Conservation (phyloP, 225 moss, liverwort and hornwort species). For the Ulota crispa region DNA sequence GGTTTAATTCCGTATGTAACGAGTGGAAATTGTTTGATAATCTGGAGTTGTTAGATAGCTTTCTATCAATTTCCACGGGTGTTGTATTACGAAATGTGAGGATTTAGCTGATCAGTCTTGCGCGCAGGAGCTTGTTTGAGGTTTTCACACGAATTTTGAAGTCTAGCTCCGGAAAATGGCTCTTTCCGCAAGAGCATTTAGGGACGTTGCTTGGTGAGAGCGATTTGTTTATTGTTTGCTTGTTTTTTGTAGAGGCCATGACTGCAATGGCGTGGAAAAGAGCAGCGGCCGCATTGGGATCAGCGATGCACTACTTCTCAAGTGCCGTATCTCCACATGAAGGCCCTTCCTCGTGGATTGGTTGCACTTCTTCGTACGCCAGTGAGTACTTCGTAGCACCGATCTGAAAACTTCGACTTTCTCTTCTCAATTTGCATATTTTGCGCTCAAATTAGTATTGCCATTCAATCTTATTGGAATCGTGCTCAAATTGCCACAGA, state of each 20-base stretch:
- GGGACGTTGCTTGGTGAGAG: not conserved
- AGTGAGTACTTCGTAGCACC: conserved; percentile 25
- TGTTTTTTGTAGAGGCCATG: conserved; percentile 2
- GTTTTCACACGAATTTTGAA: not conserved
- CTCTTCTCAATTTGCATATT: not conserved
- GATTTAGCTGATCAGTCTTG: not conserved
- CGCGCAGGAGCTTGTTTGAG: not conserved
- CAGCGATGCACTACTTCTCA: conserved; percentile 15
- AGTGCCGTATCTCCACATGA: not conserved
- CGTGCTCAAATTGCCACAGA: conserved; percentile 15
- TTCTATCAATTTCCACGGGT: not conserved
- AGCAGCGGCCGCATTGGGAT: conserved; percentile 12
- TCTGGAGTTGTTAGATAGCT: not conserved
- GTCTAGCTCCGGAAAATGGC: not conserved
- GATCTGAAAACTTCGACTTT: not conserved
- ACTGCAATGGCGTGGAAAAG: conserved; percentile 27
- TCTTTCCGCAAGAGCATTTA: not conserved
- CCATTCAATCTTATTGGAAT: not conserved
- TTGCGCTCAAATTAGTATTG: not conserved
- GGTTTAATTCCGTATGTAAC: too few species aligned
- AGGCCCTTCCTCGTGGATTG: not conserved
- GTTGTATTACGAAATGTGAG: not conserved
- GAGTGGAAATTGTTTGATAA: not conserved
- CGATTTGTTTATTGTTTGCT: not conserved
- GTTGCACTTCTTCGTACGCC: not conserved